phyloP scores from a whole-genome alignment of 1,139 yeast genomes.

The Nakaseomyces sp. region DNA sequence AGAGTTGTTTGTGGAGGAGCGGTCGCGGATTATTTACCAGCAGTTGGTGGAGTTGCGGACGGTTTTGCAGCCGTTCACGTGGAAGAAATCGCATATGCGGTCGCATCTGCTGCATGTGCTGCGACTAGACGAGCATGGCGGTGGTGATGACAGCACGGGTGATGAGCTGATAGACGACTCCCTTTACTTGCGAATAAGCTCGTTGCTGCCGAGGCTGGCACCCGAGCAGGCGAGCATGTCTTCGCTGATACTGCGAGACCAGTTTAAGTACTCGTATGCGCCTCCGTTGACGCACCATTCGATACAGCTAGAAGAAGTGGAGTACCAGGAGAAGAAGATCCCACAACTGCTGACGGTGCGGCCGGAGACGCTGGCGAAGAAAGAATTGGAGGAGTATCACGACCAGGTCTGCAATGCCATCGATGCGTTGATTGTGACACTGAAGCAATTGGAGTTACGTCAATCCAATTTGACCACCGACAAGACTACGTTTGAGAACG shows the following conservation, averaged over 20 bases:
- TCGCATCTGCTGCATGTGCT: slow-evolving; percentile 22
- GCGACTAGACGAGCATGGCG: slow-evolving; percentile 15
- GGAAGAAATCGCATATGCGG: slow-evolving; percentile 25
- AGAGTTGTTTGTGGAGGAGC: slow-evolving; percentile 20
- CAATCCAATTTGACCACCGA: slow-evolving; percentile 20
- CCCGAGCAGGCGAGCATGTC: slow-evolving; percentile 1
- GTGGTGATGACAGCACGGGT: slow-evolving; percentile 6
- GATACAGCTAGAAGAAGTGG: slow-evolving; percentile 13
- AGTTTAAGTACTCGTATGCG: slow-evolving; percentile 14
- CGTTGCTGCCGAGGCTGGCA: slow-evolving; percentile 9
- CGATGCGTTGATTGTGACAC: slow-evolving; percentile 16
- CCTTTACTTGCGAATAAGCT: slow-evolving; percentile 13
- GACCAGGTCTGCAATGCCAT: slow-evolving; percentile 25
- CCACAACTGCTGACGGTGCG: slow-evolving; percentile 15
- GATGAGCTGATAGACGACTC: slow-evolving; percentile 16
- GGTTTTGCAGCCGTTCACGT: slow-evolving; percentile 20
- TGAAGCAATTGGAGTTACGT: slow-evolving; percentile 15
- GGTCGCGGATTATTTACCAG: slow-evolving; percentile 27
- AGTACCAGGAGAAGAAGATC: slow-evolving; percentile 14
- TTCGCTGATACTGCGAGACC: slow-evolving; percentile 14
- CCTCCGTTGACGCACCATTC: slow-evolving; percentile 17
- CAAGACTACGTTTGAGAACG: slow-evolving; percentile 27
- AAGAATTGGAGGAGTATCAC: slow-evolving; percentile 17
- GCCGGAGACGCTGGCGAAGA: slow-evolving; percentile 1
- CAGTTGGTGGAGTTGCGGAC: slow-evolving; percentile 23